These are phyloP conservation scores for Conidiobolus incongruus DNA, from an alignment of 371 early-diverging fungal genomes.

Conservation along the genomic window DNA sequence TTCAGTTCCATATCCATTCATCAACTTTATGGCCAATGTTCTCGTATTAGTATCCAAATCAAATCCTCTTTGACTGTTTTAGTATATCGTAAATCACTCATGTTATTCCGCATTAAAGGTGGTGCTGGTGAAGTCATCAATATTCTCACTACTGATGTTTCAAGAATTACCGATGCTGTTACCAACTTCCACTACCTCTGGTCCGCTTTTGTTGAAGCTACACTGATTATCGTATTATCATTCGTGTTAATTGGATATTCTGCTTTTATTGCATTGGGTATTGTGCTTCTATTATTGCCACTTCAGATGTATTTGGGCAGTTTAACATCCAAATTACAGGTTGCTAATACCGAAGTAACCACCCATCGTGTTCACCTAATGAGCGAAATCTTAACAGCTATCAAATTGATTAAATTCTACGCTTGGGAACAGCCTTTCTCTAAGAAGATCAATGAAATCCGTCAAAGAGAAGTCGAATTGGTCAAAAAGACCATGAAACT, in stretches of 20 bases:
- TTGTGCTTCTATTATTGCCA: conserved; percentile 31
- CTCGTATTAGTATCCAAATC: conserved; percentile 28
- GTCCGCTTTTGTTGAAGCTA: conserved; percentile 36
- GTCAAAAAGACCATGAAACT: conserved; percentile 17
- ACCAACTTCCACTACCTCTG: conserved; percentile 42
- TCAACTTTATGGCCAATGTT: conserved; percentile 27
- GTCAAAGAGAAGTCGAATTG: conserved; percentile 21
- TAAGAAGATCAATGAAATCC: conserved; percentile 14
- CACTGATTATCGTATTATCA: conserved; percentile 18
- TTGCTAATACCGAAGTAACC: conserved; percentile 16
- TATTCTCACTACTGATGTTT: conserved; percentile 28
- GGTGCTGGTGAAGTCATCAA: conserved; percentile 32
- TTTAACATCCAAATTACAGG: conserved; percentile 13
- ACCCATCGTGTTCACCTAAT: conserved; percentile 39
- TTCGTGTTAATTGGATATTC: conserved; percentile 20
- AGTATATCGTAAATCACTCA: conserved; percentile 38
- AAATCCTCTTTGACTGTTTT: conserved; percentile 38
- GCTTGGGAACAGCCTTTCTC: conserved; percentile 35
- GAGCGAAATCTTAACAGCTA: conserved; percentile 42
- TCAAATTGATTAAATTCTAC: conserved; percentile 53
- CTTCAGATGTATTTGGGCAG: conserved; percentile 29
- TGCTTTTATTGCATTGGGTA: conserved; percentile 24
- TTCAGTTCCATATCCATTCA: conserved; percentile 22
- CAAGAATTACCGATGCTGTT: conserved; percentile 27
- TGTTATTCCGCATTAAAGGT: conserved; percentile 27